Evolutionary conservation across 495 filamentous ascomycete genomes (phyloP).

Genomic region (Chaetomium tenue): DNA sequence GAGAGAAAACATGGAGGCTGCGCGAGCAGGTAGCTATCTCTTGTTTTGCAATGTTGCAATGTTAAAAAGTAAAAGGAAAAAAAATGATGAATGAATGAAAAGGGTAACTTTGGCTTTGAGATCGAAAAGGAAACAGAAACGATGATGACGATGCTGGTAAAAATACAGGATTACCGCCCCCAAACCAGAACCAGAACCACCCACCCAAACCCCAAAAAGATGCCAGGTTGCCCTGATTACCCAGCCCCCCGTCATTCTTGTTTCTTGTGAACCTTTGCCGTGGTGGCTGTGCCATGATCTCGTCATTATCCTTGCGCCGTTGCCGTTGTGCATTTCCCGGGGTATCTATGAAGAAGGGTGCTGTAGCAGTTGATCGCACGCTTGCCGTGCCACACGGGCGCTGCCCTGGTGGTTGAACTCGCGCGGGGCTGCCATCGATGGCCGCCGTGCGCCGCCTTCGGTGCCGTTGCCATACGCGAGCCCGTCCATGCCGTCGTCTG

Average conservation of each 20-base stretch:
- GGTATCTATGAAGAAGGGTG: conserved; percentile 17
- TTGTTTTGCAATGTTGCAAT: neutral
- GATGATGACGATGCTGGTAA: conserved; percentile 7
- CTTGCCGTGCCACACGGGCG: conserved; percentile 44
- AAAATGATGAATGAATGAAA: neutral
- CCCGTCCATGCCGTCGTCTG: conserved; percentile 31
- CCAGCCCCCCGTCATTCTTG: neutral
- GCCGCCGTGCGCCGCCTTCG: neutral
- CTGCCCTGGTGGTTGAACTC: conserved; percentile 37
- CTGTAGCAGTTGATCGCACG: conserved; percentile 44
- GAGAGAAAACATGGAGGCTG: conserved; percentile 3
- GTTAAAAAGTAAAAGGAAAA: neutral
- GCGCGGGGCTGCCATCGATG: conserved; percentile 17
- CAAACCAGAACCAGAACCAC: neutral
- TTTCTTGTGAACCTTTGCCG: conserved; percentile 3
- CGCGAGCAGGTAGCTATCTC: conserved; percentile 4
- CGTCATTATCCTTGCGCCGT: conserved; percentile 10
- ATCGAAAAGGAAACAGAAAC: neutral
- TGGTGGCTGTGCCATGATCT: neutral
- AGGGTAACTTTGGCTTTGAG: neutral
- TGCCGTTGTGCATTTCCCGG: conserved; percentile 10
- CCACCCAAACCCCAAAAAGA: neutral
- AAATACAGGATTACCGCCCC: conserved; percentile 12
- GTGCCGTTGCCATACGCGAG: conserved; percentile 23
- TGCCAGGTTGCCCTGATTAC: conserved; percentile 14